phyloP scores from a whole-genome alignment of 352 stramenopile species.

The Phytophthora kernoviae region DNA sequence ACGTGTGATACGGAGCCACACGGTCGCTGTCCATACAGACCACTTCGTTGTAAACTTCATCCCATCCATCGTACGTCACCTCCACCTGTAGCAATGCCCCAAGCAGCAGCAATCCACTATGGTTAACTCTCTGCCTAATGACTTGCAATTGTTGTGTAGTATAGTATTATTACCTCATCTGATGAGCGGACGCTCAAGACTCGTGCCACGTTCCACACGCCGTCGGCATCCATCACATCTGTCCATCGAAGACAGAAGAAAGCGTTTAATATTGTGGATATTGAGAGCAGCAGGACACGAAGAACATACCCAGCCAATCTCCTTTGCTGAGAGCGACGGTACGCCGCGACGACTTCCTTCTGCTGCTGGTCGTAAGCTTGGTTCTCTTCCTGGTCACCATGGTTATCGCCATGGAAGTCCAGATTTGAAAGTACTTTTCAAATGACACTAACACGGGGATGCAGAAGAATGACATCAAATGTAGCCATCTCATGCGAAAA shows the following conservation, averaged over 20 bases:
- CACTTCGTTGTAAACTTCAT: constrained; percentile 59
- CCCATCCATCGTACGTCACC: constrained; percentile 77
- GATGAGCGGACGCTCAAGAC: constrained; percentile 39
- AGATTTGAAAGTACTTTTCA: too few relatives aligned
- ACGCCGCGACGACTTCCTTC: too few relatives aligned
- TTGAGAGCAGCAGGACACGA: too few relatives aligned
- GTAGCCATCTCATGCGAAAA: too few relatives aligned
- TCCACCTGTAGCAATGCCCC: constrained; percentile 58
- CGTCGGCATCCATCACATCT: constrained; percentile 72
- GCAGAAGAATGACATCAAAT: too few relatives aligned
- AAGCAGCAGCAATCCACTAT: too few relatives aligned
- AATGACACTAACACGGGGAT: too few relatives aligned
- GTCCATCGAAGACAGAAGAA: not conserved
- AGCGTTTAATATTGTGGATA: too few relatives aligned
- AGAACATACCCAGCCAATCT: not conserved
- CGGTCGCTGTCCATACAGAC: constrained; percentile 57
- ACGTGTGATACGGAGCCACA: constrained; percentile 77
- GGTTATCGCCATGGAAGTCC: too few relatives aligned
- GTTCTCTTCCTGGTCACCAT: too few relatives aligned
- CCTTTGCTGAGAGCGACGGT: too few relatives aligned
- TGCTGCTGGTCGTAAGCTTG: too few relatives aligned
- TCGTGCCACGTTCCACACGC: constrained; percentile 71
- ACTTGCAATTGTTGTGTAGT: not conserved
- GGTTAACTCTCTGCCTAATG: not conserved
- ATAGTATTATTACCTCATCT: constrained; percentile 17